These are phyloP conservation scores for Fusarium sp. DNA, from an alignment of 2,329 filamentous ascomycete species.

Conservation along the genomic window DNA sequence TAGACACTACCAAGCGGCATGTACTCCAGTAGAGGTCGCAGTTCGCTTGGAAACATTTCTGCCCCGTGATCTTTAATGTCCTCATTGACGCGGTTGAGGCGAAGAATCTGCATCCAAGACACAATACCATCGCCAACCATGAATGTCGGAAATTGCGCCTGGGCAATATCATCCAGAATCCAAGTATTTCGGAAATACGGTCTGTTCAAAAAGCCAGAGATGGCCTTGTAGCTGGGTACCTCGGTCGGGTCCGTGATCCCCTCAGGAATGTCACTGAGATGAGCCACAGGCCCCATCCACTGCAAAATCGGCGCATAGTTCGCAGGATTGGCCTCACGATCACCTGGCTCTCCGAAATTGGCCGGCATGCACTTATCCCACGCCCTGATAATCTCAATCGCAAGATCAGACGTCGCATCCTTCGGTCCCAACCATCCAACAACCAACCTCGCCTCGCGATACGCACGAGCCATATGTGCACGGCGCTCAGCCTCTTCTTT, in stretches of 20 bases:
- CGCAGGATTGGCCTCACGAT: conserved; percentile 34
- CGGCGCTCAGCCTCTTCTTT: conserved; percentile 35
- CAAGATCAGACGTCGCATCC: conserved; percentile 38
- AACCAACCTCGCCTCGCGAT: conserved; percentile 35
- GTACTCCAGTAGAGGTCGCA: conserved; percentile 34
- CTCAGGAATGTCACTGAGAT: conserved; percentile 40
- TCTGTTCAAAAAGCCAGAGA: conserved; percentile 36
- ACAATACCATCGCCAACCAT: conserved; percentile 40
- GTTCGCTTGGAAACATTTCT: conserved; percentile 37
- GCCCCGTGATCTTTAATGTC: conserved; percentile 41
- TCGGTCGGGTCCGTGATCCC: conserved; percentile 38
- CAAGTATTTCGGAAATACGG: conserved; percentile 42
- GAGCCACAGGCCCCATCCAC: conserved; percentile 42
- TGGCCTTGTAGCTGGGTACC: conserved; percentile 41
- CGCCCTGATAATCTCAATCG: conserved; percentile 38
- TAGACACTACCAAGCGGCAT: conserved; percentile 41
- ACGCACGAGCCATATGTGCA: conserved; percentile 37
- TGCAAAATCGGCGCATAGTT: conserved; percentile 40
- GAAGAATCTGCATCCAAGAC: conserved; percentile 43
- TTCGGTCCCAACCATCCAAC: conserved; percentile 40
- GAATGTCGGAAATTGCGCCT: conserved; percentile 38
- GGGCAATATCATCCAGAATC: conserved; percentile 42
- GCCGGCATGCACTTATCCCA: conserved; percentile 42
- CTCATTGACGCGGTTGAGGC: conserved; percentile 42
- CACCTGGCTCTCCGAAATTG: conserved; percentile 38